Conservation (phyloP, 768 basidiomycete genomes). For the Kwoniella sp. region DNA sequence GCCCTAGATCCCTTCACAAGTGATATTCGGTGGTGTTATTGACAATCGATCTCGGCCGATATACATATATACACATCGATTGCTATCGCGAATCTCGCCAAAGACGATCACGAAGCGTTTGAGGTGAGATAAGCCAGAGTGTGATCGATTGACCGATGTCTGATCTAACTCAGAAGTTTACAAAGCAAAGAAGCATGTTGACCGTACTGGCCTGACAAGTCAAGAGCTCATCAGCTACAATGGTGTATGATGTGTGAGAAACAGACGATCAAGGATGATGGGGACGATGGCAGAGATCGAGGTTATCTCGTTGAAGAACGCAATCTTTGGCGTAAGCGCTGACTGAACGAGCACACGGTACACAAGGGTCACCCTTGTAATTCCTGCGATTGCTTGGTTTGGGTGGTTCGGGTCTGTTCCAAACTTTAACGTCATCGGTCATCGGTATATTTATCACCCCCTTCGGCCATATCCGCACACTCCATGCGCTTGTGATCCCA, state of each 20-base stretch:
- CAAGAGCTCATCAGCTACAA: no score
- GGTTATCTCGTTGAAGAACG: neutral
- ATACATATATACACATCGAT: no score
- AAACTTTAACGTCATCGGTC: conserved; percentile 3
- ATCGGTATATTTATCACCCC: neutral
- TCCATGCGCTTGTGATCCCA: neutral
- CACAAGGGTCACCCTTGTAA: no score
- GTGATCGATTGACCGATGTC: neutral
- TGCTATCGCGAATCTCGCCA: neutral
- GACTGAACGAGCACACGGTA: no score
- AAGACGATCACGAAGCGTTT: neutral
- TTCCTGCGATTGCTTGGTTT: neutral
- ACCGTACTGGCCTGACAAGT: no score
- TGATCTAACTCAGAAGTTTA: no score
- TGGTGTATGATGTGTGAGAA: no score
- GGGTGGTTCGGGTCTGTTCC: no score
- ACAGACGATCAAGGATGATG: neutral
- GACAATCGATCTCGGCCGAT: no score
- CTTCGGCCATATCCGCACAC: neutral
- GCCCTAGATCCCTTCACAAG: no score
- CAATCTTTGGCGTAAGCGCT: neutral
- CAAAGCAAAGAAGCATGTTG: no score
- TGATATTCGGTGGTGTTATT: no score
- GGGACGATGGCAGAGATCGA: neutral
- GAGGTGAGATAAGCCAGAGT: neutral